Conservation (phyloP, 1,139 yeast species). For the Suhomyces bribrorum region DNA sequence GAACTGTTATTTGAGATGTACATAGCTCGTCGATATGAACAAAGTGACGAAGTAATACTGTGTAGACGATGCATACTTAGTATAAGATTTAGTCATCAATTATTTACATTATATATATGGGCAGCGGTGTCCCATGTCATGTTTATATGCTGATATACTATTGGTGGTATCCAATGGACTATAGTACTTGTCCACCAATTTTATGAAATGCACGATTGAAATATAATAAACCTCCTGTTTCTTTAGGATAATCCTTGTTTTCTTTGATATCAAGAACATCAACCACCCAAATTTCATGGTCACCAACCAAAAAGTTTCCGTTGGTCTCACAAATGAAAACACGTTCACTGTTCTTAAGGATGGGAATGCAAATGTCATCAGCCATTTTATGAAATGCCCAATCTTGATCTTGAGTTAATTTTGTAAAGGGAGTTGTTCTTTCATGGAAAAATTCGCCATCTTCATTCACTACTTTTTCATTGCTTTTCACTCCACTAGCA, state of each 20-base stretch:
- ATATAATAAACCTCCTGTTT: constrained; percentile 64
- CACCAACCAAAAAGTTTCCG: constrained; percentile 60
- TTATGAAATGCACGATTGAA: constrained; percentile 61
- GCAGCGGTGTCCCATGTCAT: no score
- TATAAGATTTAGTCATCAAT: no score
- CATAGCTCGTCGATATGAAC: neutral
- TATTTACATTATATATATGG: no score
- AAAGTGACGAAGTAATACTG: no score
- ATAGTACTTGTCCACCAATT: constrained; percentile 45
- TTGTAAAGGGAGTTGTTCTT: constrained; percentile 53
- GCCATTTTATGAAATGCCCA: constrained; percentile 27
- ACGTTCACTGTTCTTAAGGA: constrained; percentile 58
- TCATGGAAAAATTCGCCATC: constrained; percentile 48
- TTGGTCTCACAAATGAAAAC: constrained; percentile 64
- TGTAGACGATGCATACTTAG: no score
- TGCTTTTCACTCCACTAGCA: constrained; percentile 54
- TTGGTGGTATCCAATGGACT: neutral
- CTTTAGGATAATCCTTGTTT: constrained; percentile 22
- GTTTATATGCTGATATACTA: no score
- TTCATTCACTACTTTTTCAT: constrained; percentile 17
- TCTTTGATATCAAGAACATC: constrained; percentile 56
- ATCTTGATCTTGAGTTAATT: constrained; percentile 25
- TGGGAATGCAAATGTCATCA: constrained; percentile 49
- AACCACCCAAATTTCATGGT: constrained; percentile 89
- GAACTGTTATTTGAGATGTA: neutral